These are phyloP conservation scores for Penicillium sp. DNA, from an alignment of 2,329 filamentous ascomycete genomes.

Conservation along the genomic window DNA sequence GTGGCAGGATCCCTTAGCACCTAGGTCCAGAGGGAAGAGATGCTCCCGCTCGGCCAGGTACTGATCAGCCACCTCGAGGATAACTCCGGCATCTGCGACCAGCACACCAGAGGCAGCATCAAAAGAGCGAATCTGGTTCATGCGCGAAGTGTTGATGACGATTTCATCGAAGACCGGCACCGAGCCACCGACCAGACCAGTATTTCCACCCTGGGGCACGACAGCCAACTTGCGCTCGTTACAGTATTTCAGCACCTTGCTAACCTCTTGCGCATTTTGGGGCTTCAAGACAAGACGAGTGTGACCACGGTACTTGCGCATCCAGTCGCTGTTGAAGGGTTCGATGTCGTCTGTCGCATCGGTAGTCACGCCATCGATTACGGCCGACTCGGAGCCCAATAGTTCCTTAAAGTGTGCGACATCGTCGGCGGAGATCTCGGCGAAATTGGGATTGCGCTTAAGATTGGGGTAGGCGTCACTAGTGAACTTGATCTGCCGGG, in stretches of 20 bases:
- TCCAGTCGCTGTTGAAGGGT: constrained; percentile 96
- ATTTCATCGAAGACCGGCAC: constrained; percentile 99
- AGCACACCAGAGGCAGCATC: constrained; percentile 90
- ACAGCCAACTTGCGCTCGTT: constrained; percentile 90
- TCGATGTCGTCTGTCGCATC: constrained; percentile 79
- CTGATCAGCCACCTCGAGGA: constrained; percentile 84
- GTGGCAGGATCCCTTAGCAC: constrained; percentile 94
- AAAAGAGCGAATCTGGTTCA: constrained; percentile 89
- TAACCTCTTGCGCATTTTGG: constrained; percentile 79
- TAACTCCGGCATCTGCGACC: constrained; percentile 85
- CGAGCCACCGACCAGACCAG: constrained; percentile 89
- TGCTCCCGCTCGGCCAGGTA: constrained; percentile 79
- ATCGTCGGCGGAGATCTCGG: constrained; percentile 69
- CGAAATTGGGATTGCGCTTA: constrained; percentile 73
- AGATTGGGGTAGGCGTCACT: constrained; percentile 77
- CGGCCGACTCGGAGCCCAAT: constrained; percentile 73
- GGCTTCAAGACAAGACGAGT: constrained; percentile 85
- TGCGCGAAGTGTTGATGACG: constrained; percentile 81
- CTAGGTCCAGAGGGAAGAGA: constrained; percentile 95
- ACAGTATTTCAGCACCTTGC: constrained; percentile 88
- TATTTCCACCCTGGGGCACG: constrained; percentile 96
- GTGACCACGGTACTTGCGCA: constrained; percentile 96
- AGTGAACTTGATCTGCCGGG: constrained; percentile 66
- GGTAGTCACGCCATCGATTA: constrained; percentile 78
- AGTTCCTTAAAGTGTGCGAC: constrained; percentile 78